Conservation (phyloP, 2,329 filamentous ascomycete species). For the Ilyonectria destructans region DNA sequence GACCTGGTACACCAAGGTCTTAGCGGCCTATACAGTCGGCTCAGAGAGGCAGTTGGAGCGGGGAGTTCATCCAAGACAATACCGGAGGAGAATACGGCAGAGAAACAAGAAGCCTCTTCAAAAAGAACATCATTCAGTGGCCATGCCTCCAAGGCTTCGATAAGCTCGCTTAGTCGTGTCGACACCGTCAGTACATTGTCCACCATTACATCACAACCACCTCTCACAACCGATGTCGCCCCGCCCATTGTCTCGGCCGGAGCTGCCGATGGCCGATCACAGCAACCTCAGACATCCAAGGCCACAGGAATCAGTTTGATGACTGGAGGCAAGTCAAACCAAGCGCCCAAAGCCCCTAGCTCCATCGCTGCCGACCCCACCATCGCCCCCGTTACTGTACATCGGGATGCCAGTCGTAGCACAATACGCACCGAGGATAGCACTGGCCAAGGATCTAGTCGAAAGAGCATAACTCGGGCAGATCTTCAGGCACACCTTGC, state of each 20-base stretch:
- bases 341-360: constrained; percentile 62
- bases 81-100: constrained; percentile 51
- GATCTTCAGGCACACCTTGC: constrained; percentile 59
- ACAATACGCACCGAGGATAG: constrained; percentile 62
- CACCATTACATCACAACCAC: constrained; percentile 51
- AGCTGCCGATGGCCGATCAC: constrained; percentile 59
- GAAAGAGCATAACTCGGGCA: constrained; percentile 62
- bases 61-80: constrained; percentile 64
- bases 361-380: constrained; percentile 60
- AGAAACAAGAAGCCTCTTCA: constrained; percentile 55
- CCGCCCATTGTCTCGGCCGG: constrained; percentile 54
- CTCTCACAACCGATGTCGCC: constrained; percentile 56
- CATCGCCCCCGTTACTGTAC: constrained; percentile 67
- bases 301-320: constrained; percentile 65
- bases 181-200: constrained; percentile 57
- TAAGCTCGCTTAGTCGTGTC: constrained; percentile 59
- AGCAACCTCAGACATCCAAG: constrained; percentile 62
- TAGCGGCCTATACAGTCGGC: constrained; percentile 89
- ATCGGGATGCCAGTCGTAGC: constrained; percentile 64
- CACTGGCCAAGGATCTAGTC: constrained; percentile 55
- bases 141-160: constrained; percentile 60
- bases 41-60: constrained; percentile 86
- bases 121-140: constrained; percentile 61
- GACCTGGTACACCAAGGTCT: constrained; percentile 89
- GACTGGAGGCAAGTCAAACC: constrained; percentile 62